phyloP scores from a whole-genome alignment of 192 early-diverging fungal species.

The Geranomyces variabilis region DNA sequence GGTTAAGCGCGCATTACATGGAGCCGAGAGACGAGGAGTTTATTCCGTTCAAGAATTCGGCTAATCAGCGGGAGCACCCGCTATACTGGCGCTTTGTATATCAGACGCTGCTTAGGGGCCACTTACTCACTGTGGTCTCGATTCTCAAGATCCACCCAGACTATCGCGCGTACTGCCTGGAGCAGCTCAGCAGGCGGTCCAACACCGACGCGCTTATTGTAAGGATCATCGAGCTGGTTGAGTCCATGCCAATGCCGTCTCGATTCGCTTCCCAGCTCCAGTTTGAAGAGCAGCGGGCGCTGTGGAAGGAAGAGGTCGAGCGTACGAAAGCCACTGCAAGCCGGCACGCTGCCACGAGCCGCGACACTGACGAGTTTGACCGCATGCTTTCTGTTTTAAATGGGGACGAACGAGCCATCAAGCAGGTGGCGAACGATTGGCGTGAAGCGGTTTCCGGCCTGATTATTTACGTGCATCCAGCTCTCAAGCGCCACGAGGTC shows the following conservation, averaged over 20 bases:
- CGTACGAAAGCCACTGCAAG: not conserved
- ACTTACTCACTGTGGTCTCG: slow-evolving; percentile 9
- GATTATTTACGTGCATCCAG: slow-evolving; percentile 28
- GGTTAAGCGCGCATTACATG: slow-evolving; percentile 8
- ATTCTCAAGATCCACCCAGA: slow-evolving; percentile 25
- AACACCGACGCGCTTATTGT: not conserved
- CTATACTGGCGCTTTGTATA: slow-evolving; percentile 24
- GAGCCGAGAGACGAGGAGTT: slow-evolving; percentile 11
- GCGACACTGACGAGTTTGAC: slow-evolving; percentile 5
- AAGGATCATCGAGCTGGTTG: slow-evolving; percentile 6
- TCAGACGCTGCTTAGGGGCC: slow-evolving; percentile 25
- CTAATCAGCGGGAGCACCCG: slow-evolving; percentile 14
- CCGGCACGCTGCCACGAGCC: not conserved
- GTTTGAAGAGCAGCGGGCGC: slow-evolving; percentile 23
- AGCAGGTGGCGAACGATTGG: slow-evolving; percentile 23
- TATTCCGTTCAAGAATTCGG: not conserved
- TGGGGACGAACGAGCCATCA: slow-evolving; percentile 27
- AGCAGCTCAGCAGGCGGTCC: not conserved
- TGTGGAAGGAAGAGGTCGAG: slow-evolving; percentile 28
- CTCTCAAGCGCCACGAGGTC: slow-evolving; percentile 13
- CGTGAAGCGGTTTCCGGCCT: slow-evolving; percentile 27
- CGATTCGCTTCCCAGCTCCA: not conserved
- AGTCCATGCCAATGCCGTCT: not conserved
- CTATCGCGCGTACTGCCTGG: slow-evolving; percentile 2
- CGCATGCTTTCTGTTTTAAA: slow-evolving; percentile 20